Conservation (phyloP, 768 basidiomycete genomes). For the Termitomyces heimii region DNA sequence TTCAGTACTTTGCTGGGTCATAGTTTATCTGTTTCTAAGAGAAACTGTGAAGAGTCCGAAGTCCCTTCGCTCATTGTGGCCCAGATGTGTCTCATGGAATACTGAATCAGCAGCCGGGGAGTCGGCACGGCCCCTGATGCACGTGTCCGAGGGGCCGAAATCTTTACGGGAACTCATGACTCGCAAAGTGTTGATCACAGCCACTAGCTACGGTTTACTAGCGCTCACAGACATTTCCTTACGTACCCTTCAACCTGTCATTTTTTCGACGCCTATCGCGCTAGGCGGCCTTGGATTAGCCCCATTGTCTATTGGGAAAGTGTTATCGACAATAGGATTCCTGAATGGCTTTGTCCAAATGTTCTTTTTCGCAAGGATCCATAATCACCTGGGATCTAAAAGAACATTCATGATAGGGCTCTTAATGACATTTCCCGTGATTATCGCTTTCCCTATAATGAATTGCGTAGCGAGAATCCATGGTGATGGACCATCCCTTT, state of each 20-base stretch:
- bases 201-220: constrained; percentile 57
- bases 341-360: constrained; percentile 62
- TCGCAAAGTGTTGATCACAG: constrained; percentile 49
- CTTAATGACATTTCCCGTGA: constrained; percentile 40
- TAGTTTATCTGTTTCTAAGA: constrained; percentile 44
- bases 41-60: constrained; percentile 35
- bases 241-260: constrained; percentile 62
- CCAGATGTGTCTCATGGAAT: background rate
- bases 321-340: constrained; percentile 55
- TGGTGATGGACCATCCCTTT: constrained; percentile 42
- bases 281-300: constrained; percentile 67
- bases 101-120: background rate
- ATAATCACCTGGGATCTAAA: constrained; percentile 58
- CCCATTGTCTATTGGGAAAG: constrained; percentile 58
- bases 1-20: constrained; percentile 45
- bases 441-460: constrained; percentile 54
- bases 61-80: constrained; percentile 17
- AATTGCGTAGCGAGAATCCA: constrained; percentile 45
- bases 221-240: constrained; percentile 63
- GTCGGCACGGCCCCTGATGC: constrained; percentile 3
- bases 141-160: constrained; percentile 25
- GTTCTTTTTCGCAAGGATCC: constrained; percentile 60
- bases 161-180: constrained; percentile 45
- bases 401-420: constrained; percentile 50
- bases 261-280: constrained; percentile 62